Percentiles rank a stretch among this genome's conserved stretches.
Evolutionary conservation across 345 rosid genomes (phyloP).

Genomic region (Brassica carinata): DNA sequence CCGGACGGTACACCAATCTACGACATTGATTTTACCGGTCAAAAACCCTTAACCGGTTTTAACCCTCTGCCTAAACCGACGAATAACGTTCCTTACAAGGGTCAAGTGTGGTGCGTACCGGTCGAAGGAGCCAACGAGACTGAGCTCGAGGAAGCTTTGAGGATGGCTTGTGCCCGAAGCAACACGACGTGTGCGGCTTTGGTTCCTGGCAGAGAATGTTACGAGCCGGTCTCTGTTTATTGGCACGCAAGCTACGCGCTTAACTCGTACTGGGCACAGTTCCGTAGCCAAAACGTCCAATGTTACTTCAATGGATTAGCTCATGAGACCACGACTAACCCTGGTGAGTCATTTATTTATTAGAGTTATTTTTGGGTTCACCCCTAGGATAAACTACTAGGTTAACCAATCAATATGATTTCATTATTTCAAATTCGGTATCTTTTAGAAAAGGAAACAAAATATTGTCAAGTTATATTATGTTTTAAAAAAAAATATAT

Average conservation of each 20-base stretch:
- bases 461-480: no score
- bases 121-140: slow-evolving; percentile 42
- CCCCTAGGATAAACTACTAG: no score
- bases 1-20: slow-evolving; percentile 52
- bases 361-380: no score
- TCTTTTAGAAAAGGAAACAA: no score
- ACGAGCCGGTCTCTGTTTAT: slow-evolving; percentile 53
- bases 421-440: no score
- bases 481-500: not conserved
- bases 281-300: slow-evolving; percentile 46
- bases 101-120: slow-evolving; percentile 73
- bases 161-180: slow-evolving; percentile 49
- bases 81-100: slow-evolving; percentile 58
- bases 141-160: slow-evolving; percentile 45
- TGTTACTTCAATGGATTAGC: slow-evolving; percentile 62
- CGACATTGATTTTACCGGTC: slow-evolving; percentile 64
- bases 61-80: slow-evolving; percentile 48
- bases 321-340: slow-evolving; percentile 53
- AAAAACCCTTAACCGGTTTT: slow-evolving; percentile 39
- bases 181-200: slow-evolving; percentile 60
- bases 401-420: no score
- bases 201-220: slow-evolving; percentile 61
- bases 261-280: slow-evolving; percentile 74
- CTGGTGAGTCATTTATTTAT: slow-evolving; percentile 50
- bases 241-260: slow-evolving; percentile 78